Evolutionary conservation across 2,329 filamentous ascomycete genomes (phyloP), one percentile per base, ranked within the genome.

Genomic region (Grosmannia clavigera): DNA sequence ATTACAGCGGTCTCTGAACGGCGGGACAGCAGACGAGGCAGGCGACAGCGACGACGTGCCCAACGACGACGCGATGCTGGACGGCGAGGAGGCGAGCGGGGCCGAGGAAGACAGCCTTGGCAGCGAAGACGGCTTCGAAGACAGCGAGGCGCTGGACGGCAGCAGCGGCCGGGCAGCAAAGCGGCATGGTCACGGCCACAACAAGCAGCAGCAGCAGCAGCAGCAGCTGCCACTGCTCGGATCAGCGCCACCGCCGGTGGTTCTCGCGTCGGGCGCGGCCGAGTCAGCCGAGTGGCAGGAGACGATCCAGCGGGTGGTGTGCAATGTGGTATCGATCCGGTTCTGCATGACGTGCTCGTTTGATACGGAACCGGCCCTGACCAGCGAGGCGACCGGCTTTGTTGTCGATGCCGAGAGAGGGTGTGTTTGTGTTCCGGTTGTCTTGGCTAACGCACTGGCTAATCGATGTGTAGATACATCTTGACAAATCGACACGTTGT

Each of bases 311-410:
- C 87, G 85, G 63, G 94, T 99, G 3, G 92, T 99, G 59, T 86
- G 87, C 70, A 96, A 92, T 67, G 94, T 97, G 22, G 94, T 99
- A 57, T 96, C 92, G n/a, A 97, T 99, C 68, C 88, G 95, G 66
- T 99, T 99, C 76, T 97, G 92, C 72, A 91, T 96, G 78, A 96
- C 94, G 0, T 95, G 90, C 72, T 92, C 92, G 29, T 99, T 99
- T 72, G 94, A 99, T 72, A 97, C 94, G n/a, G 94, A 99, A 67
- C 78, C 90, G 33, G 94, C 94, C 7, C 81, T 95, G 72, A 90
- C 90, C 22, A 96, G 91, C 68, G 94, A 99, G 76, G 94, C 94
- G 3, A 99, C 94, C 0, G 94, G 94, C 9, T 99, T 99, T 70
- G 92, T 99, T 19, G 94, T 99, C 29, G 94, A 99, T 75, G 90